Base-by-base conservation (phyloP, 164 flowering plant species). In the Liquidambar formosana region DNA sequence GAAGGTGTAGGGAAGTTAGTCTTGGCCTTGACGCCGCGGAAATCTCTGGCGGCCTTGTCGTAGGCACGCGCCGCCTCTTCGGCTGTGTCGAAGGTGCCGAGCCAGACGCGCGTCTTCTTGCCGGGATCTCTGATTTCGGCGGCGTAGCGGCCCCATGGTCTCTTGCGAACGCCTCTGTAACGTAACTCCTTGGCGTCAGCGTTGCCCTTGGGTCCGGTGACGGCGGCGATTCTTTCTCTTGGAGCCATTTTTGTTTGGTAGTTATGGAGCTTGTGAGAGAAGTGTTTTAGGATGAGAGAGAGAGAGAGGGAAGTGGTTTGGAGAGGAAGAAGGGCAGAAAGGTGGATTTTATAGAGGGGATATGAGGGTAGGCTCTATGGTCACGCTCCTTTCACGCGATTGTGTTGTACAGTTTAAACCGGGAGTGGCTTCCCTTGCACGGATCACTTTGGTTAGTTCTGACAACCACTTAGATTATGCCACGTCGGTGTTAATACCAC, bases 111-210 rank as follows among this genome's bases (percentile, higher is more conserved):
- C 26, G 84, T 83, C 77, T 89, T 89, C 82, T 86, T 86, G 15
- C 86, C 80, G 1, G 94, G 94, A 67, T 89, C 92, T 0, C 94
- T 77, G 67, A 89, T 89, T 83, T 89, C 94, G 27, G 94, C 92
- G 11, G 94, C 94, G 77, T 86, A 89, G 0, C 94, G 79, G 0
- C 94, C 94, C 94, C 94, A 89, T 1, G 94, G 94, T 57, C 94
- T 71, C 88, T 86, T 89, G 49, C 94, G 74, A 10, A 89, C 94
- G 4, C 94, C 94, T 48, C 94, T 71, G 73, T 69, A 89, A 5
- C 85, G 82, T 57, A 81, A 79, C 80, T 89, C 94, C 54, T 71
- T 80, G 58, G 46, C 21, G 38, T 8, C 54, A 18, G 33, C 76
- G 58, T 41, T 54, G 11, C 71, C 52, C 46, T 18, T 46, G 18